Evolutionary conservation across 2,329 filamentous ascomycete genomes (phyloP).

Genomic region (Ascomycota sp.): DNA sequence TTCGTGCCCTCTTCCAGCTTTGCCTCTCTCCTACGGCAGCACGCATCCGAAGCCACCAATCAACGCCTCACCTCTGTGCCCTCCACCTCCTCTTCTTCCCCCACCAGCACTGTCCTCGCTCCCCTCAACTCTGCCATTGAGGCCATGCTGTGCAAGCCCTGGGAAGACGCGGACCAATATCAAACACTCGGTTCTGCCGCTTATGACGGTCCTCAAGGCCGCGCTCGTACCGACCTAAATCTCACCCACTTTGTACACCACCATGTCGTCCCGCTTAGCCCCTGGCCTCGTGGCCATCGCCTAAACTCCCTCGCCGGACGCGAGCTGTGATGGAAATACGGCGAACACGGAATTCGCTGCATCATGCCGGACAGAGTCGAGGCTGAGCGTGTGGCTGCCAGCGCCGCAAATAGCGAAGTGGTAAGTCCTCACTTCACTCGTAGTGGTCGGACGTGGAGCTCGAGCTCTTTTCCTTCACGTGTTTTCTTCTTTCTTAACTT

Average conservation of each 20-base stretch:
- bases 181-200: slow-evolving; percentile 42
- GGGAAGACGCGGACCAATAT: slow-evolving; percentile 63
- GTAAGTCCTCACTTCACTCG: slow-evolving; percentile 19
- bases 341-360: slow-evolving; percentile 40
- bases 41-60: slow-evolving; percentile 39
- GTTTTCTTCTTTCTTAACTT: background rate
- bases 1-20: slow-evolving; percentile 70
- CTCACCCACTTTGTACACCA: slow-evolving; percentile 65
- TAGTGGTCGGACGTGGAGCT: no score
- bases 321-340: slow-evolving; percentile 67
- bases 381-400: slow-evolving; percentile 52
- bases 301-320: slow-evolving; percentile 39
- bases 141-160: slow-evolving; percentile 62
- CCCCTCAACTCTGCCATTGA: slow-evolving; percentile 71
- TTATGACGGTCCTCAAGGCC: slow-evolving; percentile 56
- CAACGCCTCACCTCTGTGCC: slow-evolving; percentile 42
- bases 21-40: slow-evolving; percentile 58
- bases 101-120: slow-evolving; percentile 71
- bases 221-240: slow-evolving; percentile 58
- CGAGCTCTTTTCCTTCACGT: background rate
- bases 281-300: slow-evolving; percentile 52
- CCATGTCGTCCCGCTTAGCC: slow-evolving; percentile 56
- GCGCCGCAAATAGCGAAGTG: slow-evolving; percentile 74
- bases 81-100: slow-evolving; percentile 35
- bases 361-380: slow-evolving; percentile 64